Conservation (phyloP, 345 rosid genomes). For the Hibiscus mutabilis region DNA sequence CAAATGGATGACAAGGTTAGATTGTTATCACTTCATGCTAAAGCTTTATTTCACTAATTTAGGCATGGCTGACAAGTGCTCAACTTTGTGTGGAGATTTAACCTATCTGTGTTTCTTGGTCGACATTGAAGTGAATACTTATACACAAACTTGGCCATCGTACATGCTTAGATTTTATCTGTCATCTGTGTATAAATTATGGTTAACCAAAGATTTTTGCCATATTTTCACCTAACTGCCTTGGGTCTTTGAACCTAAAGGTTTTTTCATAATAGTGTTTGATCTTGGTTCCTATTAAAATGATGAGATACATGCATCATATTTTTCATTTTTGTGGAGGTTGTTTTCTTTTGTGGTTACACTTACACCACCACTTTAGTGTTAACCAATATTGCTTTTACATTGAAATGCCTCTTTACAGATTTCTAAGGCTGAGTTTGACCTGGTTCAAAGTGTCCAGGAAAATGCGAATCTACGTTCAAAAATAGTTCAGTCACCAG, state of each 20-base stretch:
- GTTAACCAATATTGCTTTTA: neutral
- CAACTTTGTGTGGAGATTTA: neutral
- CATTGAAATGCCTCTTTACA: constrained; percentile 24
- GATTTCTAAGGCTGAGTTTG: constrained; percentile 77
- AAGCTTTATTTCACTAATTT: neutral
- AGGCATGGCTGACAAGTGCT: neutral
- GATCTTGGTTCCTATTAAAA: neutral
- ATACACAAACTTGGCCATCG: neutral
- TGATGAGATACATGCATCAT: neutral
- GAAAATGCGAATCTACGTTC: constrained; percentile 75
- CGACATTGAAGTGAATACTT: neutral
- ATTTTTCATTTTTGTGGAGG: neutral
- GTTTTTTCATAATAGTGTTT: neutral
- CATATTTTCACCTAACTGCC: neutral
- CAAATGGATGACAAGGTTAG: constrained; percentile 63
- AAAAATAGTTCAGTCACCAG: constrained; percentile 90
- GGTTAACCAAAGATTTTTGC: neutral
- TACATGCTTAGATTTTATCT: neutral
- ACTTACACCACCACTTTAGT: neutral
- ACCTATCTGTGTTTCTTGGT: neutral
- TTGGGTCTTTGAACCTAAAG: neutral
- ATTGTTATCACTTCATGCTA: neutral
- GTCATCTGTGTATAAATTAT: neutral
- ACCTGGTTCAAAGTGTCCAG: constrained; percentile 70
- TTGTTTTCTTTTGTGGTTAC: neutral